Conservation (phyloP, 495 filamentous ascomycete species). For the Achaetomiella virescens region DNA sequence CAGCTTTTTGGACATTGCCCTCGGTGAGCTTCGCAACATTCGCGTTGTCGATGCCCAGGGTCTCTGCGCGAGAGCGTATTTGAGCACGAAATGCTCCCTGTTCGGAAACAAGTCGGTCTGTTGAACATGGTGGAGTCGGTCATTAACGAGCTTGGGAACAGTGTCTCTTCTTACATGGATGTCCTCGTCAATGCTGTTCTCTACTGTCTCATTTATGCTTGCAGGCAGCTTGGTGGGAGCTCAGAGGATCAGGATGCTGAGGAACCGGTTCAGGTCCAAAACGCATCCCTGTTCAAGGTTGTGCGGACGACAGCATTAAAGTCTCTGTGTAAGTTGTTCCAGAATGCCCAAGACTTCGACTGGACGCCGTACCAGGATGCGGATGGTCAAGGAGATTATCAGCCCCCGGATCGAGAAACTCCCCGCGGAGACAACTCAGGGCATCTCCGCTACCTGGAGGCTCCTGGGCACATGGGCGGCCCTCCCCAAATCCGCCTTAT, state of each 20-base stretch:
- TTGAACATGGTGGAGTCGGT: conserved; percentile 88
- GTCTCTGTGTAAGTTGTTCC: conserved; percentile 71
- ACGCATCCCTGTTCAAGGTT: conserved; percentile 57
- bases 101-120: conserved; percentile 78
- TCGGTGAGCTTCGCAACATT: conserved; percentile 60
- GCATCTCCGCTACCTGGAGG: conserved; percentile 73
- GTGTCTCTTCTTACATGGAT: conserved; percentile 54
- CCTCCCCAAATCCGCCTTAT: conserved; percentile 56
- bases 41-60: conserved; percentile 46
- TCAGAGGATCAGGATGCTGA: conserved; percentile 35
- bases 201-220: conserved; percentile 71
- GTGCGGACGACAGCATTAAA: conserved; percentile 70
- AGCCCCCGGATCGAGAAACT: conserved; percentile 72
- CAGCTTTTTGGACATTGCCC: conserved; percentile 74
- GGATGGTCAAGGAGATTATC: conserved; percentile 68
- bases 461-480: conserved; percentile 76
- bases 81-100: conserved; percentile 47
- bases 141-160: conserved; percentile 70
- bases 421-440: conserved; percentile 79
- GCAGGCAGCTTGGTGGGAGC: conserved; percentile 46
- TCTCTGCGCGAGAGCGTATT: conserved; percentile 46
- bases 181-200: conserved; percentile 66
- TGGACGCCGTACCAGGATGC: conserved; percentile 65
- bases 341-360: conserved; percentile 55
- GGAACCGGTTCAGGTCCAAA: conserved; percentile 43